These are phyloP conservation scores for Fusarium sp. DNA, from an alignment of 2,329 filamentous ascomycete genomes.

Conservation along the genomic window DNA sequence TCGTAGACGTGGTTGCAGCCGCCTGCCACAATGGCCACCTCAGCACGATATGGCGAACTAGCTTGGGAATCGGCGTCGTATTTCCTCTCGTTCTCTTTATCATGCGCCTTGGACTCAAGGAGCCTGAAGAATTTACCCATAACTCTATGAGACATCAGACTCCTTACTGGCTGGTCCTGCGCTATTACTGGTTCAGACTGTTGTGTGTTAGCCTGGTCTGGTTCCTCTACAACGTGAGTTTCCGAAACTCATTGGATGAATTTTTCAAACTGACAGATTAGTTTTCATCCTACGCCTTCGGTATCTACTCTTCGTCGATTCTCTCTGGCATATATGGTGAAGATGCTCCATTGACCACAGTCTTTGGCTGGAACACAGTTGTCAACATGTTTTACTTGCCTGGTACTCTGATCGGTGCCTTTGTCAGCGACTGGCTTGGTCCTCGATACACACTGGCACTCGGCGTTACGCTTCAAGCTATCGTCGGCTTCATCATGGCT, in stretches of 20 bases:
- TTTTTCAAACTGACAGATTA: slow-evolving; percentile 29
- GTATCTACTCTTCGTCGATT: slow-evolving; percentile 85
- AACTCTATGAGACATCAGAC: slow-evolving; percentile 75
- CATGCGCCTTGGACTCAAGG: slow-evolving; percentile 78
- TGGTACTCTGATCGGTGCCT: slow-evolving; percentile 82
- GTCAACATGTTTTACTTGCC: slow-evolving; percentile 92
- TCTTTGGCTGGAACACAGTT: slow-evolving; percentile 89
- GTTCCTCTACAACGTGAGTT: slow-evolving; percentile 81
- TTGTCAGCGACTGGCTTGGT: slow-evolving; percentile 81
- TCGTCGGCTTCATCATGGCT: slow-evolving; percentile 91
- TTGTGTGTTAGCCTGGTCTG: slow-evolving; percentile 79
- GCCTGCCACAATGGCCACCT: slow-evolving; percentile 72
- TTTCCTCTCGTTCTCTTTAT: slow-evolving; percentile 79
- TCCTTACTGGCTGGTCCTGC: slow-evolving; percentile 66
- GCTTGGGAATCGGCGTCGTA: slow-evolving; percentile 81
- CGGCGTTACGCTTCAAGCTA: slow-evolving; percentile 78
- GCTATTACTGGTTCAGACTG: slow-evolving; percentile 82
- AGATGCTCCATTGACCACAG: slow-evolving; percentile 74
- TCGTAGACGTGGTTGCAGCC: slow-evolving; percentile 63
- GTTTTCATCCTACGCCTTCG: slow-evolving; percentile 87
- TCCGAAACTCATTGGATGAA: too few species aligned
- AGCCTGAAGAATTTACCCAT: slow-evolving; percentile 81
- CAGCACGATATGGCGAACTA: slow-evolving; percentile 84
- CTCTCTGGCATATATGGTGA: slow-evolving; percentile 73
- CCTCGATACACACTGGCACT: slow-evolving; percentile 79